Evolutionary conservation across 495 filamentous ascomycete genomes (phyloP), one percentile per base, ranked within the genome.

Genomic region (Astrothelium subdiscretum): DNA sequence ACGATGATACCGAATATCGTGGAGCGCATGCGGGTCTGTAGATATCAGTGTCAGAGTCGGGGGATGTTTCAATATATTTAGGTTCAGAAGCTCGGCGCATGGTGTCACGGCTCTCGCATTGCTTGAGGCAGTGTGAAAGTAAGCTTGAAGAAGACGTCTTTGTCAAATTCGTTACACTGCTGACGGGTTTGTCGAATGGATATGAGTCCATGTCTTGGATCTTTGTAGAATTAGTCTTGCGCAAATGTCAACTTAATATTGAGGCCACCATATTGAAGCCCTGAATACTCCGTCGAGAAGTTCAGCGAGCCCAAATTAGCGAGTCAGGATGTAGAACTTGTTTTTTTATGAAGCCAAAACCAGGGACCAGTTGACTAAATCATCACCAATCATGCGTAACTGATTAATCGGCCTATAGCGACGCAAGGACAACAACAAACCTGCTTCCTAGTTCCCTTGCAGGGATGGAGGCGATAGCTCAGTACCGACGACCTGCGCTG

Each of bases 1-100:
- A 54, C 15, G 48, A 54, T 54, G 48, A 75, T 65, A 73, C 68
- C 8, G 63, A 62, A 38, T 75, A 75, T 68, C 68, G 68, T 5
- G 73, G 71, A 18, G 70, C 4, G 58, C 60, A 62, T 52, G 60
- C 4, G n/a, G 60, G 10, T 26, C 5, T 24, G n/a, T n/a, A n/a
- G 48, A 0, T 12, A 2, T 26, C 8, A 29, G 48, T 3, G 8
- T n/a, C 5, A 15, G 24, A 38, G 35, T 1, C 15, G 35, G 35
- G 1, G 1, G 35, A 38, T 38, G 35, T 38, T 8, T 38, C 35
- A 38, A 38, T 38, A 38, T 6, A 38, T 6, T 38, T 15, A 15
- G 35, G 15, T 38, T 38, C 35, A 15, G 35, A 15, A 15, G 43
- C 43, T 12, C 1, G 43, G 43, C 43, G 43, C 43, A 20, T 20